Percentiles rank a stretch among this genome's conserved stretches.
These are phyloP conservation scores for Dianthus caryophyllus DNA, from an alignment of 148 eudicot genomes.

Conservation along the genomic window DNA sequence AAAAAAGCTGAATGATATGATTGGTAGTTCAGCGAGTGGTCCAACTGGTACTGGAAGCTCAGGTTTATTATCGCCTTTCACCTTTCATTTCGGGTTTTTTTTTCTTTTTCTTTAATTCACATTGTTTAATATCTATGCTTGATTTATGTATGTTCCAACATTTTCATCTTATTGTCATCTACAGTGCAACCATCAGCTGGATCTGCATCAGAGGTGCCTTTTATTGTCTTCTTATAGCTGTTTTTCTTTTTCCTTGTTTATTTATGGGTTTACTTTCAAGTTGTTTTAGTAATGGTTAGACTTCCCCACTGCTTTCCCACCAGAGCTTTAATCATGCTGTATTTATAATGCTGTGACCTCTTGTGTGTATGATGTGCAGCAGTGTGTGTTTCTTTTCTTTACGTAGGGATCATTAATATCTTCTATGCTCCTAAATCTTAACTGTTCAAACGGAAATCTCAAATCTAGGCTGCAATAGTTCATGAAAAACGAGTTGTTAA, in stretches of 20 bases:
- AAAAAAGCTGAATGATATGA: conserved; percentile 96
- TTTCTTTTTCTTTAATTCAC: no score
- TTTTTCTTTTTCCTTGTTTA: background rate
- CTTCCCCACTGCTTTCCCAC: background rate
- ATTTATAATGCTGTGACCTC: background rate
- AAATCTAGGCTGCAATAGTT: no score
- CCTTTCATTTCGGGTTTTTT: background rate
- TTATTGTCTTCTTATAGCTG: background rate
- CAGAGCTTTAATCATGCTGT: background rate
- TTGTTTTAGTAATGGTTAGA: background rate
- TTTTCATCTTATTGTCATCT: conserved; percentile 31
- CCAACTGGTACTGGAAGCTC: conserved; percentile 41
- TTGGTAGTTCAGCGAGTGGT: conserved; percentile 65
- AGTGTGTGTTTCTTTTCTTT: background rate
- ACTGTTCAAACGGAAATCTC: background rate
- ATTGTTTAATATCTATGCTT: no score
- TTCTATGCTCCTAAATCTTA: background rate
- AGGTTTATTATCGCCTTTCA: conserved; percentile 38
- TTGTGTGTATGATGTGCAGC: background rate
- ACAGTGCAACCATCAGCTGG: conserved; percentile 54
- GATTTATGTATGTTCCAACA: conserved; percentile 4
- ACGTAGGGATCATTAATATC: background rate
- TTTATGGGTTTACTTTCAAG: background rate
- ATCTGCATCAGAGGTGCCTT: conserved; percentile 56
- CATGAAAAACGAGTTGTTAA: no score